phyloP scores from a whole-genome alignment of 2,329 filamentous ascomycete species.

The Helotiales sp. region DNA sequence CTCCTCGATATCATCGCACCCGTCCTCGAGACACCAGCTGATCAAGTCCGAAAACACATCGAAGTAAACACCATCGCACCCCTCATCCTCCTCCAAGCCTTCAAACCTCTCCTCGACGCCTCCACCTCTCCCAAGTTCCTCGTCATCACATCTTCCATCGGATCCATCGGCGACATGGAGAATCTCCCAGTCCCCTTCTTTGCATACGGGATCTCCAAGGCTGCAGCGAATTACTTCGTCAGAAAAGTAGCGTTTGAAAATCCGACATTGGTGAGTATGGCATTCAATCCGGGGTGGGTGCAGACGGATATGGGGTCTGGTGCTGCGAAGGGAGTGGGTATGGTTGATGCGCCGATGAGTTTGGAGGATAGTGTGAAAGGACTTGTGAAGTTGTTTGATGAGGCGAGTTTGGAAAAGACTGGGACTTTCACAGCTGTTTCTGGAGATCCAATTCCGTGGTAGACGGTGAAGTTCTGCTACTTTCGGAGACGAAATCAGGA shows the following conservation, averaged over 20 bases:
- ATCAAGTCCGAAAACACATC: slow-evolving; percentile 40
- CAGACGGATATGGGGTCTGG: slow-evolving; percentile 31
- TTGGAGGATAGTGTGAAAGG: slow-evolving; percentile 22
- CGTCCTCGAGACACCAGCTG: slow-evolving; percentile 35
- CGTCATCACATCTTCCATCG: slow-evolving; percentile 36
- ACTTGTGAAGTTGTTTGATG: slow-evolving; percentile 20
- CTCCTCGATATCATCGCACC: slow-evolving; percentile 35
- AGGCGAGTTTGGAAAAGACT: slow-evolving; percentile 13
- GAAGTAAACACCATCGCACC: slow-evolving; percentile 45
- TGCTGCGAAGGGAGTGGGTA: slow-evolving; percentile 17
- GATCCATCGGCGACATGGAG: slow-evolving; percentile 16
- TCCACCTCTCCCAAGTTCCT: slow-evolving; percentile 38
- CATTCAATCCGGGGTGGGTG: slow-evolving; percentile 37
- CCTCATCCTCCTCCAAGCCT: slow-evolving; percentile 45
- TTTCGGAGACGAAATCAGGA: no score
- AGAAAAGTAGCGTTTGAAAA: slow-evolving; percentile 38
- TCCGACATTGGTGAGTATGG: slow-evolving; percentile 19
- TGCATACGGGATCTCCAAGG: slow-evolving; percentile 45
- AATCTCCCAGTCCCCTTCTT: slow-evolving; percentile 20
- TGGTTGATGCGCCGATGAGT: slow-evolving; percentile 21
- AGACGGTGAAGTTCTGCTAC: not conserved
- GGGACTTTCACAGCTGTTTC: slow-evolving; percentile 16
- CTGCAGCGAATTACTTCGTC: slow-evolving; percentile 35
- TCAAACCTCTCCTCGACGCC: slow-evolving; percentile 40
- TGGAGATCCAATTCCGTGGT: slow-evolving; percentile 22